These are phyloP conservation scores for Pyropia yezoensis DNA, from an alignment of 23 red algal genomes.

Conservation along the genomic window DNA sequence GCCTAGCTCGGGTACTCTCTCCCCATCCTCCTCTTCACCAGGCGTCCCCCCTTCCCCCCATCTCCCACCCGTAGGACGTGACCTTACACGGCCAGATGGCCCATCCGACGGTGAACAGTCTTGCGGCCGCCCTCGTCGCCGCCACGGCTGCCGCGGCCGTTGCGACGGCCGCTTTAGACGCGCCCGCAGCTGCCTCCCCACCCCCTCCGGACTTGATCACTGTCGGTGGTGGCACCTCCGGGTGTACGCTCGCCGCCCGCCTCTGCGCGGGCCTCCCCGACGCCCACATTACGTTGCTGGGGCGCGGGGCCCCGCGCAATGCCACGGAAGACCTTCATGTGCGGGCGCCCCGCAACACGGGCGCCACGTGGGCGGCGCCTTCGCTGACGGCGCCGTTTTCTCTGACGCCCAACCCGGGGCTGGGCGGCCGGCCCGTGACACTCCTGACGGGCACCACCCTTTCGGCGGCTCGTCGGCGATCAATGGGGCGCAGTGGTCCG, in stretches of 20 bases:
- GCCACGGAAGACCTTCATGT: constrained; percentile 21
- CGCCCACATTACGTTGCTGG: constrained; percentile 16
- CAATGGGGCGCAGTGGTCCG: constrained; percentile 44
- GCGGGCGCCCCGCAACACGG: constrained; percentile 9
- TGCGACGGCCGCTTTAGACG: too few relatives aligned
- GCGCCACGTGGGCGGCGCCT: constrained; percentile 13
- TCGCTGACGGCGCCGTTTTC: constrained; percentile 18
- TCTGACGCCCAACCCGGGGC: constrained; percentile 7
- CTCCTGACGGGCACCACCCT: constrained; percentile 32
- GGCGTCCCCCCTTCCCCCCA: too few relatives aligned
- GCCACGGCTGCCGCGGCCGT: too few relatives aligned
- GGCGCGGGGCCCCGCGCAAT: constrained; percentile 22
- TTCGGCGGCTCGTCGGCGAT: constrained; percentile 45
- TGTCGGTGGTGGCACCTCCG: constrained; percentile 46
- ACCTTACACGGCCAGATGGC: too few relatives aligned
- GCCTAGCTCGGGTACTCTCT: too few relatives aligned
- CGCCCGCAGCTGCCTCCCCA: too few relatives aligned
- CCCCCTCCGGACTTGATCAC: constrained; percentile 20
- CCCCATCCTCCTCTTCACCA: too few relatives aligned
- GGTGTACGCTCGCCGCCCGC: constrained; percentile 36
- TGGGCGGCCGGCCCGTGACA: constrained; percentile 3
- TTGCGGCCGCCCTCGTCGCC: too few relatives aligned
- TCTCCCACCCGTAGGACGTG: too few relatives aligned
- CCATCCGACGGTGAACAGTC: too few relatives aligned
- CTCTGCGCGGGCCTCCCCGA: constrained; percentile 34